These are phyloP conservation scores for Geotrichum fermentans DNA, from an alignment of 1,139 yeast species.

Conservation along the genomic window DNA sequence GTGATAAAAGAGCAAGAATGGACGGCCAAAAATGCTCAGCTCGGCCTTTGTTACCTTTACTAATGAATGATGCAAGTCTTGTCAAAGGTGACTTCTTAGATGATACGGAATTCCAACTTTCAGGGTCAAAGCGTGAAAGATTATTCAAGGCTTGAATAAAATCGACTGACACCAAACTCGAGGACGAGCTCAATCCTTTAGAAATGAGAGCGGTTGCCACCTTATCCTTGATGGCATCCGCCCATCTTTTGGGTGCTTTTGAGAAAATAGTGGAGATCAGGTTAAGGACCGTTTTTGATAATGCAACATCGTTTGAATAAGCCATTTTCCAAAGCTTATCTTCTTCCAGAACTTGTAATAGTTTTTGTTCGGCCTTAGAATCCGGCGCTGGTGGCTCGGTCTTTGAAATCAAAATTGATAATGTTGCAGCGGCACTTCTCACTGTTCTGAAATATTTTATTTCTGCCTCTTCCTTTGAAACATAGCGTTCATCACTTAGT, in stretches of 20 bases:
- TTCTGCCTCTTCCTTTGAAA: conserved; percentile 60
- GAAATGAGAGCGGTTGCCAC: conserved; percentile 23
- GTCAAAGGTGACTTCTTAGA: conserved; percentile 24
- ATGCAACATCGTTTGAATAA: conserved; percentile 9
- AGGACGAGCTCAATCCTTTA: conserved; percentile 32
- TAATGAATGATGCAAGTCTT: conserved; percentile 21
- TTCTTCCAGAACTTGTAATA: conserved; percentile 39
- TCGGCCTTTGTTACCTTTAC: conserved; percentile 29
- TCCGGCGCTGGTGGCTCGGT: conserved; percentile 18
- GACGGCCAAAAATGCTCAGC: conserved; percentile 31
- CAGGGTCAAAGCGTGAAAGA: conserved; percentile 29
- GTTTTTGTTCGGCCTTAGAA: conserved; percentile 19
- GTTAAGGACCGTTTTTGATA: conserved; percentile 10
- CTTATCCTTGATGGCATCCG: conserved; percentile 8
- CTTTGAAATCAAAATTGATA: conserved; percentile 42
- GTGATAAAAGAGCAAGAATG: conserved; percentile 26
- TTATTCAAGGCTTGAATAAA: conserved; percentile 31
- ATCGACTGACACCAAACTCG: conserved; percentile 29
- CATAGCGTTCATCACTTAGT: conserved; percentile 70
- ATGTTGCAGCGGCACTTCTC: conserved; percentile 49
- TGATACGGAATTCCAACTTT: conserved; percentile 28
- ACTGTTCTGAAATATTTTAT: conserved; percentile 63
- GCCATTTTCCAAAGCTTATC: conserved; percentile 48
- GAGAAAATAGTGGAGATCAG: conserved; percentile 13
- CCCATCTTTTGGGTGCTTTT: conserved; percentile 4